Evolutionary conservation across 2,329 filamentous ascomycete genomes (phyloP), one percentile per base, ranked within the genome.

Genomic region (Sporothrix luriei): DNA sequence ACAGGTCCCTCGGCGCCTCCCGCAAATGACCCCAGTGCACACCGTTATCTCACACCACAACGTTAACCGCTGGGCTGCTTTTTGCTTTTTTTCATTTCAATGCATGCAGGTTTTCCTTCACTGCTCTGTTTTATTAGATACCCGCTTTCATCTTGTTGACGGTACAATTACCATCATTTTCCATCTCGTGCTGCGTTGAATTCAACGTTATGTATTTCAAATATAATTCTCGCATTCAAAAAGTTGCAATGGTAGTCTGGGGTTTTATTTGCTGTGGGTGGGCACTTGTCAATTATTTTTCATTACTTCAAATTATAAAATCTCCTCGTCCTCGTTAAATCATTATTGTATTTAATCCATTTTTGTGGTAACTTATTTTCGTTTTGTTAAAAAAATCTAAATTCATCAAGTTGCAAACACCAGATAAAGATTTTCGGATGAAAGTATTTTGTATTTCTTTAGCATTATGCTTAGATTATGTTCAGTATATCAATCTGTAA

Each of bases 71-170:
- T 33, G 21, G 16, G 6, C 26, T 52, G 4, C 62, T 19, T 38
- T 26, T 24, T 61, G 1, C n/a, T 43, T 33, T 21, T 65, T 51
- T 49, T 11, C 33, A 7, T 33, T 33, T 33, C 33, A 33, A 6
- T 5, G 5, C 33, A 33, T 33, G 7, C 33, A 33, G 33, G 6
- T 40, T 68, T 38, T 51, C 46, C 49, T 57, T 33, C 33, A n/a
- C 19, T 33, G 2, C 38, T 21, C 21, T 49, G 46, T 55, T 61
- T 57, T 54, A 24, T 57, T 33, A 46, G 57, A 62, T 62, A 62
- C 57, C 57, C 57, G 61, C 43, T 26, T 64, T 48, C 2, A 1
- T 19, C 33, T 26, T 48, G 46, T 13, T 48, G 33, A 33, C 33
- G 33, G 33, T 33, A 33, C 33, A 33, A 33, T 7, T 6, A 9